phyloP scores from a whole-genome alignment of 805 yeast genomes.

The Myxozyma melibiosi region DNA sequence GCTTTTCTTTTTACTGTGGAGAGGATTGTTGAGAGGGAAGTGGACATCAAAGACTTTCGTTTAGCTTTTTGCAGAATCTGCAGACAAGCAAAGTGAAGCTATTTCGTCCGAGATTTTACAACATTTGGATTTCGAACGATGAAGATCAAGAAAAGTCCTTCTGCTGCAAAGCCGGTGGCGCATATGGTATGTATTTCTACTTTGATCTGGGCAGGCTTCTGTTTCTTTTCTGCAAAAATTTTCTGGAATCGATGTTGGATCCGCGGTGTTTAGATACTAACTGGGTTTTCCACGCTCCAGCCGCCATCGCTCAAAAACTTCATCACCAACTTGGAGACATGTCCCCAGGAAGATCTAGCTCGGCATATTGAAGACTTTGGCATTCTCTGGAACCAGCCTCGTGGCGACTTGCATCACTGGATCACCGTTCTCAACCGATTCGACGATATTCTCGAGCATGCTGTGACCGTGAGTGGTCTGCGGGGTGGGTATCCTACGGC shows the following conservation, averaged over 20 bases:
- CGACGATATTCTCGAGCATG: slow-evolving; percentile 62
- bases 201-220: not conserved
- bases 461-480: slow-evolving; percentile 57
- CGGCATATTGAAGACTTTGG: slow-evolving; percentile 19
- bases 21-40: not conserved
- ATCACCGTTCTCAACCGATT: slow-evolving; percentile 72
- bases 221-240: not conserved
- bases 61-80: not conserved
- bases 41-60: not conserved
- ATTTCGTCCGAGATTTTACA: not conserved
- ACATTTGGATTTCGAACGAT: not conserved
- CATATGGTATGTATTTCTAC: slow-evolving; percentile 25
- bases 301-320: slow-evolving; percentile 27
- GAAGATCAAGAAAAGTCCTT: slow-evolving; percentile 30
- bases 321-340: slow-evolving; percentile 22
- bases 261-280: slow-evolving; percentile 2
- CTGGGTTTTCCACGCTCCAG: slow-evolving; percentile 5
- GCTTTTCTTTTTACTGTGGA: not conserved
- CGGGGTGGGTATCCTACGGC: slow-evolving; percentile 53
- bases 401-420: slow-evolving; percentile 76
- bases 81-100: too few relatives aligned
- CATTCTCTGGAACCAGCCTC: slow-evolving; percentile 44
- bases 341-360: slow-evolving; percentile 22
- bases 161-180: slow-evolving; percentile 25
- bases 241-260: not conserved